A percentile compares a stretch with the other conserved stretches of the same genome.
Conservation (phyloP, 108 stramenopile species). For the Fistulifera solaris region DNA sequence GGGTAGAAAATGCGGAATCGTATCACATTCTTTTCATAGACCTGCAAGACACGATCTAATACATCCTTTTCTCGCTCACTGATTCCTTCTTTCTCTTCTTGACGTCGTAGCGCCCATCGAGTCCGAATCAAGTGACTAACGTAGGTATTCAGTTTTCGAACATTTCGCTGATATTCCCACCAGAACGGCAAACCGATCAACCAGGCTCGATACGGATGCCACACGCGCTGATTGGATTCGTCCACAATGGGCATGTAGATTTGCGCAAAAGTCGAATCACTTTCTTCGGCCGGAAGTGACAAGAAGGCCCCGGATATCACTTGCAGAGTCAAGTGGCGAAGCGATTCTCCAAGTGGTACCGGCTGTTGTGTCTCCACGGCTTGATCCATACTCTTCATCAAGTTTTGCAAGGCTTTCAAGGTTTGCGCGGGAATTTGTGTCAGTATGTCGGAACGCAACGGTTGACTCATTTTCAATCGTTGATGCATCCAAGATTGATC, state of each 20-base stretch:
- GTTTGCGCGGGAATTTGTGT: slow-evolving; percentile 15
- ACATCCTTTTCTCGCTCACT: slow-evolving; percentile 10
- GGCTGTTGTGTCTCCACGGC: slow-evolving; percentile 2
- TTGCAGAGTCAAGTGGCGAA: slow-evolving; percentile 20
- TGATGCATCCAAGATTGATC: slow-evolving; percentile 20
- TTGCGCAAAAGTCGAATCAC: slow-evolving; percentile 21
- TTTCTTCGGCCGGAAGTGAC: slow-evolving; percentile 13
- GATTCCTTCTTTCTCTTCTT: not conserved
- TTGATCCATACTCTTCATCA: slow-evolving; percentile 16
- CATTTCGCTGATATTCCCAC: slow-evolving; percentile 12
- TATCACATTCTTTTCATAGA: slow-evolving; percentile 13
- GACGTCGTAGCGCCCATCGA: slow-evolving; percentile 11
- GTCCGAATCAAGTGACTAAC: slow-evolving; percentile 14
- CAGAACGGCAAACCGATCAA: slow-evolving; percentile 12
- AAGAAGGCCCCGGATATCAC: slow-evolving; percentile 20
- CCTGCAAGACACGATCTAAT: slow-evolving; percentile 14
- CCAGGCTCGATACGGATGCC: slow-evolving; percentile 16
- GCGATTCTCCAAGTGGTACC: slow-evolving; percentile 8
- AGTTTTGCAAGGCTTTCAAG: slow-evolving; percentile 10
- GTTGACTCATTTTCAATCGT: slow-evolving; percentile 18
- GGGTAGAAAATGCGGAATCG: slow-evolving; percentile 1
- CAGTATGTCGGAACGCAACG: slow-evolving; percentile 12
- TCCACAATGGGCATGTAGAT: slow-evolving; percentile 24
- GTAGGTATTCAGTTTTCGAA: slow-evolving; percentile 12
- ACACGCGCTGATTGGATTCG: slow-evolving; percentile 17